Evolutionary conservation across 169 alveolate species (phyloP), one percentile per base, ranked within the genome.

Genomic region (Cryptosporidium bovis): DNA sequence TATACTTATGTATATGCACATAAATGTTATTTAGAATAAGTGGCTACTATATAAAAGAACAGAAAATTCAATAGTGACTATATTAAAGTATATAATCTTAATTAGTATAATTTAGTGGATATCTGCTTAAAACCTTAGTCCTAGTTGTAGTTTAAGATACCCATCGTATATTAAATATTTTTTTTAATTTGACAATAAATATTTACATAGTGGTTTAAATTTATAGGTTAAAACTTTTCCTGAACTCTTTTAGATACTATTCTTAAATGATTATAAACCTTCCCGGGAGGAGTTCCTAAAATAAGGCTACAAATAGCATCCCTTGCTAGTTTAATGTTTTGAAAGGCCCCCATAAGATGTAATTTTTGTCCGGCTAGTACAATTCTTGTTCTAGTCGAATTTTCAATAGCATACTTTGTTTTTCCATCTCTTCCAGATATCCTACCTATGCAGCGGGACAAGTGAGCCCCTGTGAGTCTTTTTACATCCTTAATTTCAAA

Each of bases 341-440:
- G 93, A 92, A 96, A 97, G 82, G 98, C 93, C 13, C 97, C 96
- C 93, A 93, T 85, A 12, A 93, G 89, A 65, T 93, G 96, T 34
- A 94, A 92, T 82, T 93, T 91, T 46, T 91, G 93, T 16, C 90
- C 93, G 51, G 95, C 95, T 50, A 65, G 18, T 10, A 97, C 98
- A 13, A 98, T 96, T 83, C 99, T 96, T n/a, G 99, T 97, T 87
- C 99, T 95, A 0, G 99, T 98, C 18, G 99, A 97, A 91, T 98
- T 98, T 84, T 98, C 99, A 8, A 98, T 98, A 8, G 99, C 99
- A 93, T 96, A 96, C 93, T 98, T 98, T 29, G 99, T 98, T 90
- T 97, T 97, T 10, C 99, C 99, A 82, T 98, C 98, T 90, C 97
- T 98, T 18, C 99, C 99, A 64, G 99, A 97, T 65, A 98, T 97